Percentiles rank a stretch among this genome's conserved stretches.
These are phyloP conservation scores for Solanum pimpinellifolium DNA, from an alignment of 257 asterid species.

Conservation along the genomic window DNA sequence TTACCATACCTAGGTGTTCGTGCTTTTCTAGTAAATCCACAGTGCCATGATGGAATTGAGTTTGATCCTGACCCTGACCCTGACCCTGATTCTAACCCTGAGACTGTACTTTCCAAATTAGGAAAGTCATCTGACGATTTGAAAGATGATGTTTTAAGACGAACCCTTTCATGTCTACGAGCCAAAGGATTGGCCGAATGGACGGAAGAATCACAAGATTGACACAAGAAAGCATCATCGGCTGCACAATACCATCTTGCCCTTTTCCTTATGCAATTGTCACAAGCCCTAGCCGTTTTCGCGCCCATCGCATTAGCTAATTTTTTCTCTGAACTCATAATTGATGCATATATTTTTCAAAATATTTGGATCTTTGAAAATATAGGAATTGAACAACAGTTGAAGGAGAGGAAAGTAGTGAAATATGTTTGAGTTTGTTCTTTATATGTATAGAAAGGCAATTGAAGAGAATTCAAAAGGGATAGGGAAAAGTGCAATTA, in stretches of 20 bases:
- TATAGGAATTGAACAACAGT: background rate
- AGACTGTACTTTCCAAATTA: background rate
- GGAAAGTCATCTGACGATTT: background rate
- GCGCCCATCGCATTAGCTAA: constrained; percentile 47
- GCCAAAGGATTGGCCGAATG: constrained; percentile 80
- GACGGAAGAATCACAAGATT: constrained; percentile 54
- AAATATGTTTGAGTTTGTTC: background rate
- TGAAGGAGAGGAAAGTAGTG: background rate
- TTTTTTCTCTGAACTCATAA: constrained; percentile 18
- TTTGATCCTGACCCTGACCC: background rate
- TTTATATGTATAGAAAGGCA: background rate
- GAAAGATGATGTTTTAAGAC: constrained; percentile 34
- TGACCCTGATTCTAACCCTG: background rate
- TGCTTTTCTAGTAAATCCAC: constrained; percentile 57
- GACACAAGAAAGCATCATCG: constrained; percentile 81
- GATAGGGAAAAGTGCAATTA: constrained; percentile 21
- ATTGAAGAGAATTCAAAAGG: background rate
- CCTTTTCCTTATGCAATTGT: constrained; percentile 47
- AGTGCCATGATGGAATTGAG: constrained; percentile 37
- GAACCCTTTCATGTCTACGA: constrained; percentile 66
- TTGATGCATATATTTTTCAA: constrained; percentile 13
- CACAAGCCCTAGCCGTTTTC: constrained; percentile 70
- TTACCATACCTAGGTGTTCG: constrained; percentile 54
- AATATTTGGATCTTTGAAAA: background rate
- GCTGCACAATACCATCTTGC: constrained; percentile 80